Conservation (phyloP, 164 flowering plant genomes). For the Kingdonia uniflora region DNA sequence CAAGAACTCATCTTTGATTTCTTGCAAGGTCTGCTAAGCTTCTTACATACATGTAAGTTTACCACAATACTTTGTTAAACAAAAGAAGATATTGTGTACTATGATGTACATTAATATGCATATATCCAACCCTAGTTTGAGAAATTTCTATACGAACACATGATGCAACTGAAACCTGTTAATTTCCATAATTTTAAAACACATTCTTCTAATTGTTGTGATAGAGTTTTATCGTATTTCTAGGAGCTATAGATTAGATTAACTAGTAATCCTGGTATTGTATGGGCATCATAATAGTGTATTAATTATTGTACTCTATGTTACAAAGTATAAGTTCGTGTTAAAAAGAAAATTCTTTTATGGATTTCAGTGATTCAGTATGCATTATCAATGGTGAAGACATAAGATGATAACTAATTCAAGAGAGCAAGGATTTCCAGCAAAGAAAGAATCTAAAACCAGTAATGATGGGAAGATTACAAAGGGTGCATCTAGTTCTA, state of each 20-base stretch:
- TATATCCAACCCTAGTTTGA: background rate
- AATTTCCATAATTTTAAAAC: background rate
- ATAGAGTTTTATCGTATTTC: too few relatives aligned
- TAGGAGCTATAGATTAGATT: too few relatives aligned
- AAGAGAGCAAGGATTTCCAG: constrained; percentile 21
- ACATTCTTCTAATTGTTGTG: too few relatives aligned
- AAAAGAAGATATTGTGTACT: background rate
- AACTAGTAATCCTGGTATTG: too few relatives aligned
- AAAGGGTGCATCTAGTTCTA: constrained; percentile 29
- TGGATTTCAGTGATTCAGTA: background rate
- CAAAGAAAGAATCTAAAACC: constrained; percentile 24
- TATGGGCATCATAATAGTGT: too few relatives aligned
- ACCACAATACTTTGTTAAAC: background rate
- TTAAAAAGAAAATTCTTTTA: background rate
- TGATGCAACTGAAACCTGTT: background rate
- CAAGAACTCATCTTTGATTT: constrained; percentile 4
- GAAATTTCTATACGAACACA: background rate
- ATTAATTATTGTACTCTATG: too few relatives aligned
- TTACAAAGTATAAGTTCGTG: background rate
- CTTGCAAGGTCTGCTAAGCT: constrained; percentile 2
- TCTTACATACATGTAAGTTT: constrained; percentile 16
- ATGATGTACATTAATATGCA: background rate
- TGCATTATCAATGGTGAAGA: constrained; percentile 15
- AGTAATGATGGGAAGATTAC: constrained; percentile 14
- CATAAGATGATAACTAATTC: constrained; percentile 34